Evolutionary conservation across 2,329 filamentous ascomycete species (phyloP), one percentile per base, ranked within the genome.

Genomic region (Clonostachys rosea): DNA sequence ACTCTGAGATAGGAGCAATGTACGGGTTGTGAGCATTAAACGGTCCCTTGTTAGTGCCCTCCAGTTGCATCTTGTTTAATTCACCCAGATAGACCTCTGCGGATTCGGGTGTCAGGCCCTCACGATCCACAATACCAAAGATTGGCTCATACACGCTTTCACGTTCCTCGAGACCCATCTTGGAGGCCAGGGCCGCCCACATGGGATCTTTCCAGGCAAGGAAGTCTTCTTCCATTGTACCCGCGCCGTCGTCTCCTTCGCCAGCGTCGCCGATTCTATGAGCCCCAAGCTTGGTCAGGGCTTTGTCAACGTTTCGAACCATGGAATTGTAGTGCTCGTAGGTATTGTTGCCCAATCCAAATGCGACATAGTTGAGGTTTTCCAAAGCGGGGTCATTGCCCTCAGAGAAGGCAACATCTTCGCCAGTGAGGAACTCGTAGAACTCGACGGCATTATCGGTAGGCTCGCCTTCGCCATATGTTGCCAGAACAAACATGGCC

Each of bases 291-390:
- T 88, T 92, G 61, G 83, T 77, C 49, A 99, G 74, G 52, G 84
- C 84, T 65, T 87, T 84, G 70, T 94, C 84, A 49, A 97, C 86
- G 53, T 92, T 89, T 66, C 92, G 90, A 50, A 99, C 91, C 90
- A 99, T 96, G 45, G 87, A 87, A 74, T 99, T 99, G 79, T 96
- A 99, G 76, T 99, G 94, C 66, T 99, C 94, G 66, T 99, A 99
- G 30, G 94, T 97, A 76, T 97, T 99, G 78, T 99, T 99, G 56
- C 94, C 94, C 37, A 99, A 83, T 61, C 94, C 94, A 60, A 99
- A 99, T 48, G 91, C 81, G 61, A 99, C 91, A 63, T 91, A 99
- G 67, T 91, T 92, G 63, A 99, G 80, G 60, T 89, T 91, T 45
- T 73, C 76, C 47, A 99, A 81, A 44, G 92, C 81, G 52, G 86